Base-by-base conservation (phyloP, 2,329 filamentous ascomycete genomes). In the Escovopsis sp. region DNA sequence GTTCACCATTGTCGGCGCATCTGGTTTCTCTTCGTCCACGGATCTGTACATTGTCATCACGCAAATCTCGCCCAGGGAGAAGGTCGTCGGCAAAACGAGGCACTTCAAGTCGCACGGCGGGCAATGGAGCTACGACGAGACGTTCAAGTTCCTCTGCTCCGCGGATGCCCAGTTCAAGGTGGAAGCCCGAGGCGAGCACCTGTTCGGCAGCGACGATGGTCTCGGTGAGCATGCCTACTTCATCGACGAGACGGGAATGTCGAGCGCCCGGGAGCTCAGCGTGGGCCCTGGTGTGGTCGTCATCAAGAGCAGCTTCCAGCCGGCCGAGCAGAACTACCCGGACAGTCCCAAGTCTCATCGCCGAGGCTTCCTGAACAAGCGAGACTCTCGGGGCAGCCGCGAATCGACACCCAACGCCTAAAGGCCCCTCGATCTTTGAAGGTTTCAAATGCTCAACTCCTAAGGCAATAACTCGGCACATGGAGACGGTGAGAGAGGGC, bases 61-160 rank as follows among this genome's bases (percentile, higher is more conserved):
- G 43, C 77, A 84, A 51, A 57, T 84, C 32, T 67, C 70, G 4
- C 64, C 77, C 38, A 88, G 82, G 62, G 73, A 68, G 40, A 95
- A 91, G 65, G 75, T 82, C 38, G 68, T 98, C 38, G 80, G 88
- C 65, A 95, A 96, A 69, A 95, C 88, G 19, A 94, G 94, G 59
- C 82, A 91, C 49, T 75, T 84, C 65, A 94, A 94, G 61, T 73
- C 80, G 1, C 65, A 74, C 3, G 67, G 66, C 1, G 85, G 82
- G 2, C 64, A 70, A 4, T 74, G 85, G 47, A 70, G 67, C 15
- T 94, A 78, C 59, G 80, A 86, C 48, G 85, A 94, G 59, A 79
- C 76, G 1, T 89, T 91, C 68, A 87, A 80, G 55, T 71, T 83
- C 19, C 68, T 72, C 10, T 93, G 87, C 62, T 74, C 80, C 1